These are phyloP conservation scores for Hemisphaericaspora xylanilytica DNA, from an alignment of 1,139 yeast genomes.

Conservation along the genomic window DNA sequence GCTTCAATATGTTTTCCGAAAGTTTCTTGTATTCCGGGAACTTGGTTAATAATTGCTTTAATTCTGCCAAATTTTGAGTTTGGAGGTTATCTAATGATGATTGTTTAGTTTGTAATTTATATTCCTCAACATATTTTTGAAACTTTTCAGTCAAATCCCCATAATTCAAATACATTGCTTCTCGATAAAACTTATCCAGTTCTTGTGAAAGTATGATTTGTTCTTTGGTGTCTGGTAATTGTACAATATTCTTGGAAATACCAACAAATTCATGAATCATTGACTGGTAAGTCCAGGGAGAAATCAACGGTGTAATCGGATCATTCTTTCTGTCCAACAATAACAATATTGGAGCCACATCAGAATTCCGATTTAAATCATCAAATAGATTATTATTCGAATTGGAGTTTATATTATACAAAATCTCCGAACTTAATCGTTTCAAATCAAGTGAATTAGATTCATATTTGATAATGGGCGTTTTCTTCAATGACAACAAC, in stretches of 20 bases:
- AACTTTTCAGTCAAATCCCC: constrained; percentile 92
- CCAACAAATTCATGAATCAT: constrained; percentile 94
- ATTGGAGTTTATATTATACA: constrained; percentile 55
- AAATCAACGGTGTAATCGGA: constrained; percentile 85
- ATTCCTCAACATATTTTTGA: constrained; percentile 79
- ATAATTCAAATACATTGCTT: constrained; percentile 83
- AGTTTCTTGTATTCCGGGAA: constrained; percentile 90
- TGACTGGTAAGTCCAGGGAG: constrained; percentile 98
- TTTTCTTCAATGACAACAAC: constrained; percentile 67
- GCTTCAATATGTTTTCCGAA: constrained; percentile 89
- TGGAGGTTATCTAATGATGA: constrained; percentile 54
- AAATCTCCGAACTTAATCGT: constrained; percentile 69
- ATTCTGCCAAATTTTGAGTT: constrained; percentile 74
- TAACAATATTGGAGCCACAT: constrained; percentile 73
- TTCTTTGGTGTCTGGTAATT: constrained; percentile 37
- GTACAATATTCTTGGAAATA: constrained; percentile 76
- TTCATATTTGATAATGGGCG: constrained; percentile 79
- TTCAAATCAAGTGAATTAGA: constrained; percentile 59
- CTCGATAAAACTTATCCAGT: constrained; percentile 74
- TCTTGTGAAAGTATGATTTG: constrained; percentile 32
- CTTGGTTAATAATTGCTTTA: constrained; percentile 85
- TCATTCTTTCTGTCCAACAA: constrained; percentile 83
- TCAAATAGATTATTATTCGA: constrained; percentile 66
- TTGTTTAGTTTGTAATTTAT: constrained; percentile 76
- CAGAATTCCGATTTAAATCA: constrained; percentile 50